Evolutionary conservation across 768 basidiomycete genomes (phyloP), one percentile per base, ranked within the genome.

Genomic region (Lactarius hatsudake): DNA sequence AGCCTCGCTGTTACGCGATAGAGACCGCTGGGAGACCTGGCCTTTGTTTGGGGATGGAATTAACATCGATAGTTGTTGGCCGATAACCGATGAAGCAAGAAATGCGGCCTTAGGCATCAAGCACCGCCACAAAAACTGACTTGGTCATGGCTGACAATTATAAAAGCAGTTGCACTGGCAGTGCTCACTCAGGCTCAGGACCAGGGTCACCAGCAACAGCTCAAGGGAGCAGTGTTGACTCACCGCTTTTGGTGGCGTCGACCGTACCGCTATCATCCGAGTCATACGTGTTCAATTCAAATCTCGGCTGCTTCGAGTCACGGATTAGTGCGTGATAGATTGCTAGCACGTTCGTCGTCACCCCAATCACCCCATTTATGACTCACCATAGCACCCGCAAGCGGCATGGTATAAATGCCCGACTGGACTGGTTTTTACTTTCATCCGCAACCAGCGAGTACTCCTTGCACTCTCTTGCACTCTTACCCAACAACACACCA

Each of bases 241-340:
- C 51, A 53, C 13, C 13, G 51, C 51, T 26, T 26, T n/a, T 8
- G 9, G 9, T 34, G 34, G 34, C 34, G 30, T 30, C 28, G 30
- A 30, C 45, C 3, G 43, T 45, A 51, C 5, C 23, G 23, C 45
- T 48, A 48, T 48, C 45, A 13, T 10, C 48, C 23, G 62, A 67
- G 62, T 45, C 51, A 62, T 8, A 53, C 3, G 26, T 20, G 20
- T 61, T 17, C 17, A 66, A 51, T 61, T 59, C 57, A 59, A 20
- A 30, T 59, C 34, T 53, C 53, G 61, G 51, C 23, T 36, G 38
- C 36, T 28, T 40, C 53, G 61, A 54, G 65, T 62, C 65, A 66
- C 23, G 3, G 34, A 62, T 58, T 45, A 62, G n/a, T 32, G 5
- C 3, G 8, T 51, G 13, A 30, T 28, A 28, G 28, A 18, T 13